Conservation (phyloP, 306 rosid species). For the Begonia fuchsioides region DNA sequence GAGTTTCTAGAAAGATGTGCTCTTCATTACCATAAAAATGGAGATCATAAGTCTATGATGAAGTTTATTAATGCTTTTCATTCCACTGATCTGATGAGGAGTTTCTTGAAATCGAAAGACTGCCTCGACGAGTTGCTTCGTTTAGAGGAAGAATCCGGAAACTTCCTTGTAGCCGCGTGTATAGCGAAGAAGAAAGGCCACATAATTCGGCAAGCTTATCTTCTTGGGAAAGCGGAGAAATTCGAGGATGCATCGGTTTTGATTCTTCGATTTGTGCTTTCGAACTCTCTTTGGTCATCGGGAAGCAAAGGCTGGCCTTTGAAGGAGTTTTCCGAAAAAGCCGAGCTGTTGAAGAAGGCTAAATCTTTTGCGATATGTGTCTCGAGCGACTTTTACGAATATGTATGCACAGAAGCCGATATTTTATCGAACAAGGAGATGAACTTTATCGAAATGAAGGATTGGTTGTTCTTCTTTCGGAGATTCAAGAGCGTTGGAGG, state of each 20-base stretch:
- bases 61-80: slow-evolving; percentile 53
- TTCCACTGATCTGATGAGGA: slow-evolving; percentile 31
- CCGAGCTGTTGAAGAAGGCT: slow-evolving; percentile 34
- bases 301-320: slow-evolving; percentile 68
- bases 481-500: slow-evolving; percentile 21
- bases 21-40: slow-evolving; percentile 21
- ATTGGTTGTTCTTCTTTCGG: slow-evolving; percentile 27
- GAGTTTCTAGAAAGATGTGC: slow-evolving; percentile 52
- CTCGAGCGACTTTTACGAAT: slow-evolving; percentile 14
- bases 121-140: slow-evolving; percentile 45
- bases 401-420: slow-evolving; percentile 33
- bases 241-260: slow-evolving; percentile 31
- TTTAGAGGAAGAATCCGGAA: slow-evolving; percentile 58
- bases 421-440: slow-evolving; percentile 20
- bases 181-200: slow-evolving; percentile 47
- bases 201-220: slow-evolving; percentile 23
- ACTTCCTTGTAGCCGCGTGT: slow-evolving; percentile 41
- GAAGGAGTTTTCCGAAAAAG: slow-evolving; percentile 27
- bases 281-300: slow-evolving; percentile 49
- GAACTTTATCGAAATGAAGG: slow-evolving; percentile 6
- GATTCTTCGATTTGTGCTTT: slow-evolving; percentile 26
- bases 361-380: slow-evolving; percentile 28
- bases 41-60: slow-evolving; percentile 50
- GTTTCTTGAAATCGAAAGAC: slow-evolving; percentile 28
- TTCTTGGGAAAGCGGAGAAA: slow-evolving; percentile 40